These are phyloP conservation scores for Brasenia schreberi DNA, from an alignment of 164 flowering plant species.

Conservation along the genomic window DNA sequence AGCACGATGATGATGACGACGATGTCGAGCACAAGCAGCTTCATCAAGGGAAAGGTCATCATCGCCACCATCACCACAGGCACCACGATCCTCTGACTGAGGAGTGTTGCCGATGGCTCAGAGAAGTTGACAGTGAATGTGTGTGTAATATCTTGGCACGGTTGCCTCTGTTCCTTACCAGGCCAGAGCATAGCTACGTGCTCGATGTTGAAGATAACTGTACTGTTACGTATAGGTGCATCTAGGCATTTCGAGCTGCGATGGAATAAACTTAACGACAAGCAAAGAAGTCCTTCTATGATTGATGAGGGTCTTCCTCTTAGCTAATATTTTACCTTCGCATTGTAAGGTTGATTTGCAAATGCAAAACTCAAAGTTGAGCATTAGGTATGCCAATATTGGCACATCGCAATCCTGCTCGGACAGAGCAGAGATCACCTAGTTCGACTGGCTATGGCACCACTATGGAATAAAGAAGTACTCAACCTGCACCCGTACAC, in stretches of 20 bases:
- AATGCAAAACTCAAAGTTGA: not conserved
- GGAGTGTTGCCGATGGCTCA: conserved; percentile 5
- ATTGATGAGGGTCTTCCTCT: too few species aligned
- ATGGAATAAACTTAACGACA: too few species aligned
- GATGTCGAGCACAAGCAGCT: not conserved
- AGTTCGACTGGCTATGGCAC: too few species aligned
- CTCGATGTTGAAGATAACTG: not conserved
- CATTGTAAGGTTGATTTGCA: not conserved
- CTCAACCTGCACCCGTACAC: too few species aligned
- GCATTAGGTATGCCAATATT: too few species aligned
- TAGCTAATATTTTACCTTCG: too few species aligned
- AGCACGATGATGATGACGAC: too few species aligned
- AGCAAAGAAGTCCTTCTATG: too few species aligned
- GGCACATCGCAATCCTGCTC: too few species aligned
- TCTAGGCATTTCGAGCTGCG: too few species aligned
- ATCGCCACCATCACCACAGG: not conserved
- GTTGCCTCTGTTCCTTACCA: conserved; percentile 4
- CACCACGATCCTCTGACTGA: not conserved
- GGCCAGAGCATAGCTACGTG: not conserved
- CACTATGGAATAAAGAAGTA: too few species aligned
- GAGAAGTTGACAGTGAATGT: conserved; percentile 1
- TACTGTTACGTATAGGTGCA: not conserved
- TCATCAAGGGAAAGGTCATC: not conserved
- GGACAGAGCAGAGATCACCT: too few species aligned
- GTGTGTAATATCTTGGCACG: not conserved